Evolutionary conservation across 1,284 basidiomycete species (phyloP), one percentile per base, ranked within the genome.

Genomic region (Fomitopsis pinicola): DNA sequence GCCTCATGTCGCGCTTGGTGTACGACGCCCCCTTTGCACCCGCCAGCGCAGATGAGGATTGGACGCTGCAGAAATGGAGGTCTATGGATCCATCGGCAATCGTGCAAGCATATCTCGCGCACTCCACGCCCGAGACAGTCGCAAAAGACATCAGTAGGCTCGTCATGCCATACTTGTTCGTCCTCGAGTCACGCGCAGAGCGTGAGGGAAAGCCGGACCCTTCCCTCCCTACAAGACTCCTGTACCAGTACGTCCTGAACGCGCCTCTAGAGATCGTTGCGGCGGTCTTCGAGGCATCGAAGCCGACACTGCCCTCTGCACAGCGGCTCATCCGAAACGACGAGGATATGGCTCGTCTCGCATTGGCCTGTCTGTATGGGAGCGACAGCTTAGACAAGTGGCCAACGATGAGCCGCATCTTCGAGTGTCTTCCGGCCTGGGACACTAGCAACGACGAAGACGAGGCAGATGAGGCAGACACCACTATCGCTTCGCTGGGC

Each of bases 391-490:
- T 87, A 40, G 78, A 85, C 65, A 82, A 87, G 64, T 97, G 92
- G 94, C 70, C 85, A 0, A 87, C 81, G 1, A 97, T 97, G 94
- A 92, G 89, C 65, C 79, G 81, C 40, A 92, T 97, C 60, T 97
- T 98, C 72, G 95, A 98, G 72, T 97, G 94, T 71, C 79, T 97
- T 48, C 95, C 95, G 0, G 94, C 89, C 8, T 97, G 94, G 94
- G 87, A 89, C 62, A 80, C 87, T 35, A 72, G 80, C 1, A 72
- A 81, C 12, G 82, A 84, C 58, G 81, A 82, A 42, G 82, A 84
- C 56, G 84, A 91, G 59, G 82, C 81, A 46, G 92, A 92, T 64
- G 86, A 87, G 58, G 87, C 85, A 14, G 87, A 94, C 59, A 90
- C 89, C 14, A 95, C 92, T 0, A 80, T 95, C 52, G 75, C 83